These are phyloP conservation scores for Colletotrichum echinochloae DNA, from an alignment of 2,329 filamentous ascomycete genomes.

Conservation along the genomic window DNA sequence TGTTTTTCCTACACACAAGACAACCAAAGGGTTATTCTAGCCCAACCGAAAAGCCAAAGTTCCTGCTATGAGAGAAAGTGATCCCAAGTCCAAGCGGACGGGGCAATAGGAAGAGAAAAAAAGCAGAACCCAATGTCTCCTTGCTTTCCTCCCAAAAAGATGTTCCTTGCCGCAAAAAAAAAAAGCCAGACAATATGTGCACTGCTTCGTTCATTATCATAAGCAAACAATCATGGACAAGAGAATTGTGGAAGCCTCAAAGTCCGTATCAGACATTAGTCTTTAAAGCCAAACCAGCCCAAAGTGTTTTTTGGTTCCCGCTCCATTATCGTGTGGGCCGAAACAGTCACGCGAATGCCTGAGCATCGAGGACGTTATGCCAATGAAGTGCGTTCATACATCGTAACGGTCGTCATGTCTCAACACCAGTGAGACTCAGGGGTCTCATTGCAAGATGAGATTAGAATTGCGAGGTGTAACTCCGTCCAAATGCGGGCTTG, in stretches of 20 bases:
- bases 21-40: conserved; percentile 2
- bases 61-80: conserved; percentile 7
- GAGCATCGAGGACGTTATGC: conserved; percentile 39
- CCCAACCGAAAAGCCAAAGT: conserved; percentile 10
- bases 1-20: conserved; percentile 24
- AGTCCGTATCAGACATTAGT: conserved; percentile 39
- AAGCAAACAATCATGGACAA: conserved; percentile 40
- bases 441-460: conserved; percentile 17
- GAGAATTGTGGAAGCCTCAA: conserved; percentile 33
- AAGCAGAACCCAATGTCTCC: conserved; percentile 4
- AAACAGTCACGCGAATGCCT: conserved; percentile 34
- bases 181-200: conserved; percentile 39
- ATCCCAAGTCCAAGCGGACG: not conserved
- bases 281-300: conserved; percentile 33
- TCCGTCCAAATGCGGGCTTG: conserved; percentile 53
- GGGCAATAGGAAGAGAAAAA: not conserved
- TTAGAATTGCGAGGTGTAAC: conserved; percentile 54
- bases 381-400: conserved; percentile 41
- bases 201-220: conserved; percentile 41
- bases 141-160: conserved; percentile 1
- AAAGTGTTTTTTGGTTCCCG: conserved; percentile 24
- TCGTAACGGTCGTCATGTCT: conserved; percentile 42
- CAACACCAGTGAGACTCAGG: conserved; percentile 31
- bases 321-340: conserved; percentile 40
- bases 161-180: conserved; percentile 13